phyloP scores from a whole-genome alignment of 2,329 filamentous ascomycete species.

The Aschersonia sp. region DNA sequence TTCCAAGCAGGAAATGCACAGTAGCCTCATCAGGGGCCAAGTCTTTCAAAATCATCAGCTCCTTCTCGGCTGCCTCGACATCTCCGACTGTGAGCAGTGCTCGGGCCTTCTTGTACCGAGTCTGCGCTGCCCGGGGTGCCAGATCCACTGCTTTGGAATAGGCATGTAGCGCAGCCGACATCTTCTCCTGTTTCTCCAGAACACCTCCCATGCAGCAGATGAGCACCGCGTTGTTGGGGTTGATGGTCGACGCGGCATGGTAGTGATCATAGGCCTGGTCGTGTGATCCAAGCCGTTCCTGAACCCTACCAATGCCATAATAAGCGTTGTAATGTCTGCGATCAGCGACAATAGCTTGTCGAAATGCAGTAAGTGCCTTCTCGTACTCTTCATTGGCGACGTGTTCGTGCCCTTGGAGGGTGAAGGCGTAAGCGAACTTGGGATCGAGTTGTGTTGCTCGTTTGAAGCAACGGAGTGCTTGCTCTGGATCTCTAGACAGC shows the following conservation, averaged over 20 bases:
- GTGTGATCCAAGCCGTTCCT: constrained; percentile 80
- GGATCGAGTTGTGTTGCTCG: constrained; percentile 82
- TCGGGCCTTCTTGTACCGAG: constrained; percentile 85
- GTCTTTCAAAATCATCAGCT: constrained; percentile 79
- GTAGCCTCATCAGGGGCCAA: constrained; percentile 88
- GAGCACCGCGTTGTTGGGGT: constrained; percentile 84
- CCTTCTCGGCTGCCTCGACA: constrained; percentile 59
- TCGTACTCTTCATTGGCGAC: constrained; percentile 95
- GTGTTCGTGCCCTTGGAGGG: constrained; percentile 89
- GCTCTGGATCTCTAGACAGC: constrained; percentile 80
- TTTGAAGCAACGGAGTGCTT: constrained; percentile 88
- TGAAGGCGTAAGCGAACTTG: constrained; percentile 89
- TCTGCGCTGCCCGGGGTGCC: constrained; percentile 66
- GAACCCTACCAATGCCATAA: constrained; percentile 75
- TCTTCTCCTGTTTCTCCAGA: constrained; percentile 76
- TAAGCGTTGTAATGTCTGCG: constrained; percentile 95
- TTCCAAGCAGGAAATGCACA: constrained; percentile 87
- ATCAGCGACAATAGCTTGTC: constrained; percentile 73
- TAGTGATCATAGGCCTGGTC: constrained; percentile 89
- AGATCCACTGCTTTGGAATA: constrained; percentile 74
- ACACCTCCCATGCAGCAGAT: constrained; percentile 87
- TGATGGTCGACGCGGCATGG: constrained; percentile 73
- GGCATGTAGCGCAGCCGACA: constrained; percentile 60
- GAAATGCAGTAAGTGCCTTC: constrained; percentile 78
- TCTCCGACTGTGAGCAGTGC: constrained; percentile 63